phyloP scores from a whole-genome alignment of 1,284 basidiomycete genomes.

The Hortiboletus rubellus region DNA sequence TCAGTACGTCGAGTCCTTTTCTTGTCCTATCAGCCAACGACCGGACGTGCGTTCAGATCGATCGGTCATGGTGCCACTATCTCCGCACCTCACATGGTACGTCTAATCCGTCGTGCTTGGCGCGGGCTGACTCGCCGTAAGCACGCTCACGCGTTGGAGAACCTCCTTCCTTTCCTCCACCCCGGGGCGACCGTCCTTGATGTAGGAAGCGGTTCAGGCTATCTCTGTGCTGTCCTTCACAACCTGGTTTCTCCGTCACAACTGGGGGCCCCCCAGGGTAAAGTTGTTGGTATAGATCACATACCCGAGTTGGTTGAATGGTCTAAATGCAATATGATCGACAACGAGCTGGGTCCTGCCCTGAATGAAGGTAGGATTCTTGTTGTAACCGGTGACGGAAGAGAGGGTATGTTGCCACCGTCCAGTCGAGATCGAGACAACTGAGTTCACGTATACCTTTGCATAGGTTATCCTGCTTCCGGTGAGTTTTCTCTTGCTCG shows the following conservation, averaged over 20 bases:
- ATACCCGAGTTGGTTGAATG: constrained; percentile 75
- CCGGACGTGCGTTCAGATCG: constrained; percentile 41
- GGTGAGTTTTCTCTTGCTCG: constrained; percentile 20
- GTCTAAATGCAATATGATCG: constrained; percentile 67
- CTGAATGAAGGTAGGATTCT: constrained; percentile 56
- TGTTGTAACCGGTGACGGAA: constrained; percentile 79
- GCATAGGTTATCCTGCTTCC: constrained; percentile 30
- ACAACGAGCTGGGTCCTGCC: constrained; percentile 62
- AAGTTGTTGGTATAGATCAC: constrained; percentile 91
- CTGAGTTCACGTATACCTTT: not conserved
- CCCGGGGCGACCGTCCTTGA: constrained; percentile 79
- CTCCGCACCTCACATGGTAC: constrained; percentile 87
- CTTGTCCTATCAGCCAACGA: not conserved
- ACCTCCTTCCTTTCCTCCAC: constrained; percentile 67
- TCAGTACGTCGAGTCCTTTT: constrained; percentile 45
- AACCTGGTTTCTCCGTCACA: constrained; percentile 55
- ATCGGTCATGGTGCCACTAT: constrained; percentile 86
- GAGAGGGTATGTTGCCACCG: constrained; percentile 52
- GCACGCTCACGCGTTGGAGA: constrained; percentile 82
- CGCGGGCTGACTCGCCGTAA: constrained; percentile 29
- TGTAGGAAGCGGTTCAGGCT: constrained; percentile 79
- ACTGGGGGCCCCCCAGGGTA: constrained; percentile 46
- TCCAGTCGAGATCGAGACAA: not conserved
- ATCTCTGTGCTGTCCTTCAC: constrained; percentile 75
- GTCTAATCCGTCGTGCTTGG: constrained; percentile 1